Evolutionary conservation across 805 yeast species (phyloP), one percentile per base, ranked within the genome.

Genomic region (Starmerella sirachaensis): DNA sequence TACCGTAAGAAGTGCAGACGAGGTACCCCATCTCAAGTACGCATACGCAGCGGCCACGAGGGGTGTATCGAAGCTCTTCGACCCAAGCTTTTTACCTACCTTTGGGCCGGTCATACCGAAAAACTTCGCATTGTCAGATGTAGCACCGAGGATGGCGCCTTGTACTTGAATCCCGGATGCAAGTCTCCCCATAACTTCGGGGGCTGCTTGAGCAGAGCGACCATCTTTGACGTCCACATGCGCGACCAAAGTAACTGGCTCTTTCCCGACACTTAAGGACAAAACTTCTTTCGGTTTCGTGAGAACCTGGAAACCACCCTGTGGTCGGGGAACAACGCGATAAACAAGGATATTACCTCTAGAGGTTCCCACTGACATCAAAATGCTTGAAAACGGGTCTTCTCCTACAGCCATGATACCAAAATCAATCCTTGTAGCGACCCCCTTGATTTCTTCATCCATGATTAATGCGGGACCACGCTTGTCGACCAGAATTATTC

Each of bases 321-420:
- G 58, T 0, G 67, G 61, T 29, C 66, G 68, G 1, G 93, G 93
- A 4, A 75, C 54, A 2, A 86, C 58, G 50, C 76, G 74, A 58
- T 69, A 82, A 0, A 74, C 66, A 19, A 77, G 43, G 10, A 84
- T 52, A 39, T 81, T 79, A 13, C 96, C 96, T 12, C 61, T 60
- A 39, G 73, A 70, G 0, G 94, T 79, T 18, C 97, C 97, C 10
- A 76, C 79, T 18, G 72, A 59, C 59, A 86, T 57, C 18, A 81
- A 50, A 25, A 86, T 71, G n/a, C 84, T 76, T 0, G 91, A 75
- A 49, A 68, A 79, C 0, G 69, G 69, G 40, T 80, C 91, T 20
- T 70, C 73, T 1, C 76, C 80, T 35, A 69, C 63, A 24, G 72
- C 72, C 66, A 80, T 71, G 18, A 81, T 77, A 0, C 86, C 69